Evolutionary conservation across 495 filamentous ascomycete species (phyloP).

Genomic region (Aspergillus mulundensis): DNA sequence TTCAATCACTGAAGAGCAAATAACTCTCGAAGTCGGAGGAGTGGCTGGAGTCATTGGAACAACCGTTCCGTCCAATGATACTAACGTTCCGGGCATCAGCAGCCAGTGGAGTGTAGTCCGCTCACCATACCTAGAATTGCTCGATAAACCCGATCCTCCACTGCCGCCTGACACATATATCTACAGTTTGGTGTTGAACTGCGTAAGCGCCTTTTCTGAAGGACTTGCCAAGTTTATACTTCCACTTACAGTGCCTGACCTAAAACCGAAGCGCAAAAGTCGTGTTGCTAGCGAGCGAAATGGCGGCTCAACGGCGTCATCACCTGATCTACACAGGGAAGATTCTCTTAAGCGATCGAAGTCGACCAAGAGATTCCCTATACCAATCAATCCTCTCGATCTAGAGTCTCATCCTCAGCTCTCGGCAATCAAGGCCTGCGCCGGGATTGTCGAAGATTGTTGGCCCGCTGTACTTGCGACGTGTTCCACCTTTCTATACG

Average conservation of each 20-base stretch:
- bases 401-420: constrained; percentile 68
- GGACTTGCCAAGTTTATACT: constrained; percentile 89
- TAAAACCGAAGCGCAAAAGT: constrained; percentile 51
- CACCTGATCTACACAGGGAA: constrained; percentile 37
- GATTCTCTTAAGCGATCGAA: constrained; percentile 28
- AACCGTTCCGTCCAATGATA: constrained; percentile 60
- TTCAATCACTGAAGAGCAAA: constrained; percentile 65
- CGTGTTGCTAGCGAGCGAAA: constrained; percentile 32
- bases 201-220: constrained; percentile 83
- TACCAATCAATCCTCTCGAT: constrained; percentile 76
- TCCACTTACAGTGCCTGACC: constrained; percentile 72
- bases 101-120: constrained; percentile 84
- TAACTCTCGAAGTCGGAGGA: constrained; percentile 80
- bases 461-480: constrained; percentile 95
- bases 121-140: constrained; percentile 85
- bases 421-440: constrained; percentile 66
- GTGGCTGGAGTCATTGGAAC: constrained; percentile 83
- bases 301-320: constrained; percentile 35
- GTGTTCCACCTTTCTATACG: constrained; percentile 91
- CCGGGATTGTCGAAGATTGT: constrained; percentile 79
- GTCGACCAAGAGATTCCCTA: constrained; percentile 50
- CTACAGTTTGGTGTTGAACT: constrained; percentile 83
- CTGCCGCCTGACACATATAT: constrained; percentile 85
- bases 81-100: constrained; percentile 71
- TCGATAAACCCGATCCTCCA: constrained; percentile 88